Conservation (phyloP, 129 eudicot species). For the Logfia minima region DNA sequence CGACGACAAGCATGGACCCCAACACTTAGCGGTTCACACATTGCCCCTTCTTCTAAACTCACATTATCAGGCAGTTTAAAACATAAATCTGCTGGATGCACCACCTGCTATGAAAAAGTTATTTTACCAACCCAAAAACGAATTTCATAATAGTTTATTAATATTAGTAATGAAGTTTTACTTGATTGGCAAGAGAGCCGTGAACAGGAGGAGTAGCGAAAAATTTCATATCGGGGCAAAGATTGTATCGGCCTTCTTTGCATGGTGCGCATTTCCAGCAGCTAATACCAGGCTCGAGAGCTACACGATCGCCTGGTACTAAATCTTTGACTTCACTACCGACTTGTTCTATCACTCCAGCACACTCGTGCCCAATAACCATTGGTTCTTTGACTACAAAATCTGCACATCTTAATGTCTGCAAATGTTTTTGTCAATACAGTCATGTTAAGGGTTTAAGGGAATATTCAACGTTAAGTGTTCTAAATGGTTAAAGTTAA, state of each 20-base stretch:
- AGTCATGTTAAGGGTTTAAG: neutral
- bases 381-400: constrained; percentile 70
- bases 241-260: constrained; percentile 66
- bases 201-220: constrained; percentile 73
- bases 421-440: neutral
- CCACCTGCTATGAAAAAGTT: constrained; percentile 38
- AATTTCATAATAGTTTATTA: neutral
- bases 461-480: neutral
- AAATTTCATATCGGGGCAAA: constrained; percentile 75
- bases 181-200: constrained; percentile 73
- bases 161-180: neutral
- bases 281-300: constrained; percentile 69
- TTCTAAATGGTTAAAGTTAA: neutral
- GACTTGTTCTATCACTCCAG: constrained; percentile 66
- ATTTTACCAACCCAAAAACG: neutral
- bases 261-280: constrained; percentile 61
- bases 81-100: constrained; percentile 71
- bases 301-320: constrained; percentile 62
- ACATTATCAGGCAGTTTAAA: constrained; percentile 64
- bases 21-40: constrained; percentile 77
- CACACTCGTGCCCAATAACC: constrained; percentile 79
- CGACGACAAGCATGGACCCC: constrained; percentile 79
- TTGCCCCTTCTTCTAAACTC: constrained; percentile 78
- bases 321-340: constrained; percentile 55
- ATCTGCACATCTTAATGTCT: constrained; percentile 63